These are phyloP conservation scores for Medicago ruthenica DNA, from an alignment of 306 rosid species.

Conservation along the genomic window DNA sequence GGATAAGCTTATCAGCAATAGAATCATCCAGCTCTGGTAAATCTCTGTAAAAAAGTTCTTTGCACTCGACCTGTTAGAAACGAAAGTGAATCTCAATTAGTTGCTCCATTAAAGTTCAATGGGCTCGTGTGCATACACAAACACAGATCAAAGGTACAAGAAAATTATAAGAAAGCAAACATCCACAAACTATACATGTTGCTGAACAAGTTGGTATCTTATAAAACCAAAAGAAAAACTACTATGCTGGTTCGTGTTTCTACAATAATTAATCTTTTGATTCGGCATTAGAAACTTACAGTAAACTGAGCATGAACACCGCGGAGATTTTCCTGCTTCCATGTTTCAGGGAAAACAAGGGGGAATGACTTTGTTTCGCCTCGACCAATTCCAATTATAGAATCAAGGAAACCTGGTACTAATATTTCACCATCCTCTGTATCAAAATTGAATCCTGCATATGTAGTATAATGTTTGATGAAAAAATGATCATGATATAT, in stretches of 20 bases:
- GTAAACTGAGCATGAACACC: conserved; percentile 91
- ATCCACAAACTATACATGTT: conserved; percentile 14
- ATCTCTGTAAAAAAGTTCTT: conserved; percentile 93
- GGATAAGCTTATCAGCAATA: conserved; percentile 81
- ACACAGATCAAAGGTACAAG: background rate
- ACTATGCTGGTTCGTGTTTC: conserved; percentile 15
- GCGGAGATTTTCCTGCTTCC: conserved; percentile 83
- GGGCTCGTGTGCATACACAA: too few species aligned
- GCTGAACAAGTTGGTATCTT: conserved; percentile 25
- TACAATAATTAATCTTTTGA: background rate
- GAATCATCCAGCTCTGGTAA: conserved; percentile 84
- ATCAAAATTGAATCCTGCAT: conserved; percentile 81
- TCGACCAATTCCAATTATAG: conserved; percentile 67
- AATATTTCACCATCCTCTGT: conserved; percentile 80
- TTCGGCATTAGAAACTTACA: conserved; percentile 57
- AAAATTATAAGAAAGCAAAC: background rate
- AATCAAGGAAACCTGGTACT: conserved; percentile 83
- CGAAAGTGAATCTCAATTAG: conserved; percentile 32
- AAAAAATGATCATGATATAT: conserved; percentile 31
- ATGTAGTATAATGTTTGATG: conserved; percentile 42
- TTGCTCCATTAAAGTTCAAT: background rate
- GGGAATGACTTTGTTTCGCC: conserved; percentile 90
- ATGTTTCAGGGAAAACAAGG: conserved; percentile 86
- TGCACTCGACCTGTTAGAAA: conserved; percentile 81
- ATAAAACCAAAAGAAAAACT: conserved; percentile 28